A percentile compares a stretch with the other conserved stretches of the same genome.
These are phyloP conservation scores for Rutstroemia sydowiana DNA, from an alignment of 2,329 filamentous ascomycete species.

Conservation along the genomic window DNA sequence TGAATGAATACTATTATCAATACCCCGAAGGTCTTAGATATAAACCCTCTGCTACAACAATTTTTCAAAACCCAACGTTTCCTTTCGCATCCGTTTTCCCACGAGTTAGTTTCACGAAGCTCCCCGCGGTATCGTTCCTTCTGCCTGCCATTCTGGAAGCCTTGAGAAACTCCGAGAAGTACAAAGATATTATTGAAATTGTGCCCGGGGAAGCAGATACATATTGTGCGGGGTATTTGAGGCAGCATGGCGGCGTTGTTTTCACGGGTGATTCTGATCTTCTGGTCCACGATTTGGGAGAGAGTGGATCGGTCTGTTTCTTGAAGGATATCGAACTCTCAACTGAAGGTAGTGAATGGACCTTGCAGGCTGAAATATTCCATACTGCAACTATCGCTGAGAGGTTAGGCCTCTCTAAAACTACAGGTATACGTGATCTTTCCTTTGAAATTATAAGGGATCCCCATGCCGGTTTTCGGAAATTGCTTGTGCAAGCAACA, in stretches of 20 bases:
- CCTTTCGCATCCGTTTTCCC: conserved; percentile 19
- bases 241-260: conserved; percentile 46
- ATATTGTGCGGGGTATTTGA: conserved; percentile 64
- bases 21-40: conserved; percentile 14
- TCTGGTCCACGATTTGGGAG: conserved; percentile 63
- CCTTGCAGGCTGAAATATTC: conserved; percentile 28
- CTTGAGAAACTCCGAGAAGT: conserved; percentile 41
- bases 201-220: conserved; percentile 81
- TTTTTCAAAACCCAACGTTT: conserved; percentile 1
- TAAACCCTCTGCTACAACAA: conserved; percentile 5
- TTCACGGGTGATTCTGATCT: conserved; percentile 87
- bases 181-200: conserved; percentile 42
- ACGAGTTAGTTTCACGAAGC: conserved; percentile 22
- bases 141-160: conserved; percentile 71
- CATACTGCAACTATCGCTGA: conserved; percentile 38
- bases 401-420: conserved; percentile 35
- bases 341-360: conserved; percentile 11
- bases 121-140: conserved; percentile 55
- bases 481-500: conserved; percentile 21
- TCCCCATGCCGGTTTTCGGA: conserved; percentile 19
- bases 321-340: conserved; percentile 50
- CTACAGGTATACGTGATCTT: conserved; percentile 33
- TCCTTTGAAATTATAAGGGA: conserved; percentile 29
- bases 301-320: conserved; percentile 55
- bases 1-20: conserved; percentile 21